Conservation (phyloP, 805 yeast species). For the Candida anglica region DNA sequence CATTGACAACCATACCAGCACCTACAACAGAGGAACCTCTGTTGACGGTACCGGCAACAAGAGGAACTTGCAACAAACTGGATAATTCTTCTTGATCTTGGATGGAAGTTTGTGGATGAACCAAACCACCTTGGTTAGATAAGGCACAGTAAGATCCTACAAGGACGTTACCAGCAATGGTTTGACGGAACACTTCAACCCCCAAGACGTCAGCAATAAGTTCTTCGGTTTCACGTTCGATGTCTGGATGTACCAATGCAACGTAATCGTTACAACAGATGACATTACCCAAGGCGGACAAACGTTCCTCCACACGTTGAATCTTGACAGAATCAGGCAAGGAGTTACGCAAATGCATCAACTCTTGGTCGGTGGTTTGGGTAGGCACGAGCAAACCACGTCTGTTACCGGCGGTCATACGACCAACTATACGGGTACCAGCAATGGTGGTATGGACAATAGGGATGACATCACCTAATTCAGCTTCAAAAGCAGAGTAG, state of each 20-base stretch:
- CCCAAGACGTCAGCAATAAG: constrained; percentile 96
- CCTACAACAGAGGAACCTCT: constrained; percentile 98
- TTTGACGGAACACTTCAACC: constrained; percentile 98
- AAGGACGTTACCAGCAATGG: constrained; percentile 95
- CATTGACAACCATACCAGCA: constrained; percentile 98
- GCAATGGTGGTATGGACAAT: constrained; percentile 97
- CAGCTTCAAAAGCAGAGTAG: constrained; percentile 95
- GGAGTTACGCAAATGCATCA: constrained; percentile 94
- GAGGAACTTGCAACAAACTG: constrained; percentile 91
- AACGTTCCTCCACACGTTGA: constrained; percentile 96
- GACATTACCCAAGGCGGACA: constrained; percentile 95
- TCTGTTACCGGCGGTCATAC: constrained; percentile 98
- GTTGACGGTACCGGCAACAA: constrained; percentile 98
- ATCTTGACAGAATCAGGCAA: constrained; percentile 93
- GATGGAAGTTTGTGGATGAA: constrained; percentile 94
- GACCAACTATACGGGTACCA: constrained; percentile 95
- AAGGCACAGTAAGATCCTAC: constrained; percentile 96
- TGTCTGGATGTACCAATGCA: constrained; percentile 98
- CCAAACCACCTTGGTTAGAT: constrained; percentile 96
- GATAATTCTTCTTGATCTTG: constrained; percentile 98
- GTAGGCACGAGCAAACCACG: constrained; percentile 96
- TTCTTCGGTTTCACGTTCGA: constrained; percentile 98
- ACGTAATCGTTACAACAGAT: constrained; percentile 98
- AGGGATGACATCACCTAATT: constrained; percentile 93
- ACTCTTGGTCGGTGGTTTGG: constrained; percentile 96